These are phyloP conservation scores for Detonula confervacea DNA, from an alignment of 352 stramenopile species.

Conservation along the genomic window DNA sequence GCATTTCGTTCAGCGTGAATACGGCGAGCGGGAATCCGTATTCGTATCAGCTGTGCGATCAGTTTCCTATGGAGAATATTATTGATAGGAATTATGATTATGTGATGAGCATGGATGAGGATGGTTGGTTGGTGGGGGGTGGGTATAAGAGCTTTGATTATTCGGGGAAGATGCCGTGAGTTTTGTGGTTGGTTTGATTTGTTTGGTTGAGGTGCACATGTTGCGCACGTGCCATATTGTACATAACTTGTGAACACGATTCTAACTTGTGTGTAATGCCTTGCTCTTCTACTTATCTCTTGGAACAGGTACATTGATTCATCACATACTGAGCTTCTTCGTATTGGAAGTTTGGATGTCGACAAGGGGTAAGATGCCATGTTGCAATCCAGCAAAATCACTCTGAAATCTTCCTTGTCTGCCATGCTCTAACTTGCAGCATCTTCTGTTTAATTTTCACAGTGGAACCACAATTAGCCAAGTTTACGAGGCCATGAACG, in stretches of 20 bases:
- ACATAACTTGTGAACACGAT: too few relatives aligned
- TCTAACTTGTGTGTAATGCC: conserved; percentile 12
- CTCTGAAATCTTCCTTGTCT: too few relatives aligned
- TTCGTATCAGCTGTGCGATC: conserved; percentile 81
- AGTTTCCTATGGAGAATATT: conserved; percentile 86
- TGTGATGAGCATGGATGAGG: conserved; percentile 85
- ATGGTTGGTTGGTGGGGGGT: conserved; percentile 84
- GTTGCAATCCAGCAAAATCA: too few relatives aligned
- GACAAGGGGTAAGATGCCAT: conserved; percentile 68
- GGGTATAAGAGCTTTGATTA: conserved; percentile 86
- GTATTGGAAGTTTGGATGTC: conserved; percentile 83
- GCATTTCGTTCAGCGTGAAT: conserved; percentile 82
- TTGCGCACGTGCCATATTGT: neutral
- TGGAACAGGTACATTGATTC: conserved; percentile 81
- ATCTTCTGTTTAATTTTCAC: conserved; percentile 10
- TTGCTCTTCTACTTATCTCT: conserved; percentile 16
- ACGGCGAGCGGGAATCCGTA: conserved; percentile 81
- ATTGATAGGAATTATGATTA: conserved; percentile 85
- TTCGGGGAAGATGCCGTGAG: conserved; percentile 85
- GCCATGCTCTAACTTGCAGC: neutral
- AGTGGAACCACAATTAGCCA: conserved; percentile 80
- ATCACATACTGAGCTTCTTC: conserved; percentile 82
- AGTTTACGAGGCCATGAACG: conserved; percentile 77
- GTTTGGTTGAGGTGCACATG: conserved; percentile 21
- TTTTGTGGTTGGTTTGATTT: conserved; percentile 24